These are phyloP conservation scores for Naganishia liquefaciens DNA, from an alignment of 1,284 basidiomycete species.

Conservation along the genomic window DNA sequence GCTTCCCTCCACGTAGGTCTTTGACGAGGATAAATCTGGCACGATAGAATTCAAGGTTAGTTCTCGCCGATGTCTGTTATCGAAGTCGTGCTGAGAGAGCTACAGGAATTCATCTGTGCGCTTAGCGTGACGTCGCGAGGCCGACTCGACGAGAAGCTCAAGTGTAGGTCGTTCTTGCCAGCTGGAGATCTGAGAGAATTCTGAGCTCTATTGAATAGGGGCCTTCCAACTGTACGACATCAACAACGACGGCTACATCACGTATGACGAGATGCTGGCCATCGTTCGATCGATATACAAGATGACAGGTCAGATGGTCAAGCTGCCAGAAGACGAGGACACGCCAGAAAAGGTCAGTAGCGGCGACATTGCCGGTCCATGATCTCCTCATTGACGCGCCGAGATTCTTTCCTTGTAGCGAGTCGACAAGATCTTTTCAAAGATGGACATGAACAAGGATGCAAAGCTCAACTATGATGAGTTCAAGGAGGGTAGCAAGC, in stretches of 20 bases:
- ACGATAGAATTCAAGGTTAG: conserved; percentile 84
- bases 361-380: not conserved
- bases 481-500: conserved; percentile 94
- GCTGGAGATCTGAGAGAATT: not conserved
- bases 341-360: conserved; percentile 88
- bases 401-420: conserved; percentile 60
- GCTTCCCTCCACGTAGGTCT: conserved; percentile 58
- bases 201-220: conserved; percentile 62
- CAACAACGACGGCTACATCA: conserved; percentile 93
- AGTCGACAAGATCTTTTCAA: conserved; percentile 92
- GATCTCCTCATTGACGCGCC: not conserved
- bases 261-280: conserved; percentile 97
- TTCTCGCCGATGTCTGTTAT: not conserved
- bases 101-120: conserved; percentile 91
- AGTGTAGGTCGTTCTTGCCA: conserved; percentile 66
- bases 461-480: conserved; percentile 87
- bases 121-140: conserved; percentile 93
- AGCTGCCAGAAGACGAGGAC: conserved; percentile 94
- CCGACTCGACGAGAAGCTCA: conserved; percentile 94
- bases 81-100: conserved; percentile 44
- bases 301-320: conserved; percentile 99
- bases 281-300: conserved; percentile 96
- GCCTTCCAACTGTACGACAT: conserved; percentile 99
- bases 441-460: conserved; percentile 90
- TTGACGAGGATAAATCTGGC: conserved; percentile 93